Conservation (phyloP, 257 asterid genomes). For the Schizonepeta tenuifolia region DNA sequence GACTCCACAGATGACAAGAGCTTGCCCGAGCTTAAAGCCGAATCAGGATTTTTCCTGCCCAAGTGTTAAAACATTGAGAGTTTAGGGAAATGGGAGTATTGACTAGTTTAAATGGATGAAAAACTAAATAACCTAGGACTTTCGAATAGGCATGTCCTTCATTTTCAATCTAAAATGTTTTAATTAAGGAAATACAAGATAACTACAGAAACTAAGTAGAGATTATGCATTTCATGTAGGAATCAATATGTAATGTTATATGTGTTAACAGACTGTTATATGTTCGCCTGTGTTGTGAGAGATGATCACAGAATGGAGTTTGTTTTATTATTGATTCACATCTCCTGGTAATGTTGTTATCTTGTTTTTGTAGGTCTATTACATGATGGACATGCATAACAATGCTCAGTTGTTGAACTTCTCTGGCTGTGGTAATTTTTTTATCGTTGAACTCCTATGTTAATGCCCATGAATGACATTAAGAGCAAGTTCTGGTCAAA, state of each 20-base stretch:
- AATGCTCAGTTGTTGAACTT: constrained; percentile 75
- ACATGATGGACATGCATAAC: constrained; percentile 78
- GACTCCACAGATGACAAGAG: background rate
- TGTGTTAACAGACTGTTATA: constrained; percentile 4
- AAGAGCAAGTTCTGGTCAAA: constrained; percentile 12
- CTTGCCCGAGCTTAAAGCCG: background rate
- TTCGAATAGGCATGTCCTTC: background rate
- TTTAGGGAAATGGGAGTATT: background rate
- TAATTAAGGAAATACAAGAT: background rate
- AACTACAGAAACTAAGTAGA: background rate
- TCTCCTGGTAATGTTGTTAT: constrained; percentile 18
- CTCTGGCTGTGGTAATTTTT: constrained; percentile 95
- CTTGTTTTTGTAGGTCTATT: constrained; percentile 73
- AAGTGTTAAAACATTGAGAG: background rate
- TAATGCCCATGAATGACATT: background rate
- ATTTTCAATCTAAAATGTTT: background rate
- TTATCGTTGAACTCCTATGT: constrained; percentile 29
- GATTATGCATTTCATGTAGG: background rate
- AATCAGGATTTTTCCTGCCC: background rate
- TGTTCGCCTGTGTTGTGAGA: background rate
- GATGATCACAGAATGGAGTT: constrained; percentile 14
- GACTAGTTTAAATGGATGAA: background rate
- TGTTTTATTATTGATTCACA: constrained; percentile 12
- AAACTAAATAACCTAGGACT: background rate
- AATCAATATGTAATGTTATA: background rate